Percentiles rank a stretch among this genome's conserved stretches.
Conservation (phyloP, 2,329 filamentous ascomycete species). For the Penicillium sp. region DNA sequence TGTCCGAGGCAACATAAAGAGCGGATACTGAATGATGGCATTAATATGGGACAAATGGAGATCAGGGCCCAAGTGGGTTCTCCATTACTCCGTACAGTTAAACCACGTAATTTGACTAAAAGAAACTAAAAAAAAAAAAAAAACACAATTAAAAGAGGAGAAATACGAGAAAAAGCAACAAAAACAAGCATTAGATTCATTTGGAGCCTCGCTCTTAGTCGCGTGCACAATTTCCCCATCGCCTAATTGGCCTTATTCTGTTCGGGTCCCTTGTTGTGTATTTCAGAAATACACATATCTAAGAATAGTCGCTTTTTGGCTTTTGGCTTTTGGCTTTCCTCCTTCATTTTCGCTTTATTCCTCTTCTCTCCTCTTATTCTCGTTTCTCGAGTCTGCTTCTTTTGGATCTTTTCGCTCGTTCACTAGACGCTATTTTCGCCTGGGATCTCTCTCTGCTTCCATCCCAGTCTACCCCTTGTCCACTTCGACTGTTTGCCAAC, state of each 20-base stretch:
- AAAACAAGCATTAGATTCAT: conserved; percentile 2
- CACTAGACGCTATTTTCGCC: neutral
- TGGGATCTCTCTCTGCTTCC: neutral
- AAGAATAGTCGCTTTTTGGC: conserved; percentile 1
- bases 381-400: neutral
- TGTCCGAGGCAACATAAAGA: too few species aligned
- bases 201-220: conserved; percentile 1
- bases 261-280: neutral
- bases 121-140: neutral
- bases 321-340: neutral
- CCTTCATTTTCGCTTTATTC: neutral
- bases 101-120: neutral
- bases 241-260: conserved; percentile 6
- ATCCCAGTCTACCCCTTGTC: neutral
- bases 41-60: neutral
- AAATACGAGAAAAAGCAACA: neutral
- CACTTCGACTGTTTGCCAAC: neutral
- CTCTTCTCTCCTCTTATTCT: neutral
- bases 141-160: neutral
- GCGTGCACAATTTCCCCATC: conserved; percentile 7
- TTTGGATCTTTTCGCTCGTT: neutral
- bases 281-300: neutral
- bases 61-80: neutral
- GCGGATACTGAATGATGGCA: neutral
- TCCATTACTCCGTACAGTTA: neutral